A percentile compares a stretch with the other conserved stretches of the same genome.
These are phyloP conservation scores for Mortierella claussenii DNA, from an alignment of 192 early-diverging fungal genomes.

Conservation along the genomic window DNA sequence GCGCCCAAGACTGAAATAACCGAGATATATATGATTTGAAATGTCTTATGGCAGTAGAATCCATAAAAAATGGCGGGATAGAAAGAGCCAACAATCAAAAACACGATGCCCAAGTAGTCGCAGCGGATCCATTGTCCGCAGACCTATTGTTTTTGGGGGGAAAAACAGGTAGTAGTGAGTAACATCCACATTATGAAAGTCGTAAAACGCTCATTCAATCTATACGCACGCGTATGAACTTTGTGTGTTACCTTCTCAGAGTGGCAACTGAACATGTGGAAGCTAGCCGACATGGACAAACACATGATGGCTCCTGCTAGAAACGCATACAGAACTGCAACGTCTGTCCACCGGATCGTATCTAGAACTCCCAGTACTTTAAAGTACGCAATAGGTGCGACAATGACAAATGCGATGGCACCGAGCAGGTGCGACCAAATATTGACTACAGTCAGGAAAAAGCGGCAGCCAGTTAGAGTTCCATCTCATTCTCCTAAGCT, in stretches of 20 bases:
- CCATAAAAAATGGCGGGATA: constrained; percentile 64
- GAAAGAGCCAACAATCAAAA: constrained; percentile 77
- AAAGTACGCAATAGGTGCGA: constrained; percentile 66
- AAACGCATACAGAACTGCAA: constrained; percentile 77
- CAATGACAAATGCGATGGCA: constrained; percentile 63
- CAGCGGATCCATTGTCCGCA: constrained; percentile 85
- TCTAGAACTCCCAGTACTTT: constrained; percentile 51
- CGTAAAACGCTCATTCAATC: no score
- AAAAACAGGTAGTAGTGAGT: no score
- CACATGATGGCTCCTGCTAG: constrained; percentile 77
- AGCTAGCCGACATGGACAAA: constrained; percentile 83
- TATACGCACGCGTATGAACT: no score
- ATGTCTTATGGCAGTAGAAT: constrained; percentile 58
- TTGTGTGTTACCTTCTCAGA: constrained; percentile 69
- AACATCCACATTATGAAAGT: no score
- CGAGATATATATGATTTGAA: constrained; percentile 66
- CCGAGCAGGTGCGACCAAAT: constrained; percentile 90
- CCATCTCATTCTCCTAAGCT: no score
- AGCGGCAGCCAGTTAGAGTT: no score
- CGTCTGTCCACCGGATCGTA: constrained; percentile 73
- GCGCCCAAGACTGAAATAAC: constrained; percentile 70
- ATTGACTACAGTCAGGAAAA: no score
- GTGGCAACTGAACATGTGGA: constrained; percentile 89
- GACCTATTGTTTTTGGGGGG: constrained; percentile 55
- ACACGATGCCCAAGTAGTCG: constrained; percentile 94